A percentile compares a stretch with the other conserved stretches of the same genome.
Evolutionary conservation across 2,329 filamentous ascomycete genomes (phyloP).

Genomic region (Coleophoma cylindrospora): DNA sequence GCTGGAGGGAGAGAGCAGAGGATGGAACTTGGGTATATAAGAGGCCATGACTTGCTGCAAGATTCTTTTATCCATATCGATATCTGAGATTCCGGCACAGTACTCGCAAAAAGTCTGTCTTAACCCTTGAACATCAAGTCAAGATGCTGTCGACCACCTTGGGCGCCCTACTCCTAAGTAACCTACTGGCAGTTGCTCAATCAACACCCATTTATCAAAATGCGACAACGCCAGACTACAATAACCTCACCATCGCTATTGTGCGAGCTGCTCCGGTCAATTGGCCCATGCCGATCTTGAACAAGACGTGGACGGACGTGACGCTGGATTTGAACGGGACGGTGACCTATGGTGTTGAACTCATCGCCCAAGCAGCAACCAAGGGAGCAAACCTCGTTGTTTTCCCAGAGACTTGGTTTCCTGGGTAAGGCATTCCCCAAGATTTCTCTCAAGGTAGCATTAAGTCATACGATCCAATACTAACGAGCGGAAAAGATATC

Average conservation of each 20-base stretch:
- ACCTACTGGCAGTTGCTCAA: background rate
- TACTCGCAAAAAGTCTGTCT: no score
- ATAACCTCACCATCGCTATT: constrained; percentile 1
- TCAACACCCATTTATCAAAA: background rate
- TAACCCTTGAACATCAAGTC: background rate
- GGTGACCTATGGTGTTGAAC: background rate
- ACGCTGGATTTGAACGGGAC: constrained; percentile 1
- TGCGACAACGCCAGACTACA: background rate
- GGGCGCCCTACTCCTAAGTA: background rate
- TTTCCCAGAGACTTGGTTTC: constrained; percentile 3
- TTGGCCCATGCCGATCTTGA: background rate
- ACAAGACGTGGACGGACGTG: background rate
- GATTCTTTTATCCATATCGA: no score
- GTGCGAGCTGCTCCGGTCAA: background rate
- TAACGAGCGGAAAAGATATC: background rate
- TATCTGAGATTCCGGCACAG: no score
- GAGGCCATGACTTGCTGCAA: no score
- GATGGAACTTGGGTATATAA: no score
- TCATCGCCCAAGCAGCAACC: background rate
- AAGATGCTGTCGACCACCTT: background rate
- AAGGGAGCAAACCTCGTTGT: constrained; percentile 2
- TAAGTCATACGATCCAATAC: background rate
- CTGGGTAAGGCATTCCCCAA: background rate
- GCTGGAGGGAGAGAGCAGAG: no score
- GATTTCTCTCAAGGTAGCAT: background rate